Base-by-base conservation (phyloP, 23 red algal genomes). In the Rhodosorus marinus region DNA sequence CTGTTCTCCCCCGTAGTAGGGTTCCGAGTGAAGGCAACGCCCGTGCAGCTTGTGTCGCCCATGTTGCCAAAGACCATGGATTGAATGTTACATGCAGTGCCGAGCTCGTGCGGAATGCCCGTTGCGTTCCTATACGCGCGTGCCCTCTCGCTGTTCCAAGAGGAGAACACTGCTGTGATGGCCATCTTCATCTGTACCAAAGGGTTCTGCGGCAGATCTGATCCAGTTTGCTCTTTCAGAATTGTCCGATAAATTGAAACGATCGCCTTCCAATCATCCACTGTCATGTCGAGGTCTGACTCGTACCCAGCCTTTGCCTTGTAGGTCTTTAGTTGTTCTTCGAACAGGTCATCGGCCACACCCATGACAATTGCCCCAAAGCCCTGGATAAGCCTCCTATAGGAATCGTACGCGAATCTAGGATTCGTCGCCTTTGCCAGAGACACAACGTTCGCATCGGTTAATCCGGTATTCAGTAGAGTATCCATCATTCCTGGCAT, bases 401-500 rank as follows among this genome's bases (percentile, higher is more conserved):
- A 73, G 32, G 56, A 62, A 31, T 73, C 67, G 54, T 73, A 73
- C 22, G 67, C 67, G 29, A 73, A 73, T 21, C 67, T 45, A 21
- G 67, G 67, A 19, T 57, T 47, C 2, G 43, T 48, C 1, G 67
- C 61, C 11, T 59, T 33, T 15, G 67, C 67, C 6, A 73, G 52
- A 20, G 47, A 55, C 24, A 45, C 32, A 0, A 73, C 67, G n/a
- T 55, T 73, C 9, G 33, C 31, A 59, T 73, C 67, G 52, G 61
- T 73, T 24, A 73, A 46, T 2, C 67, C 67, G 24, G 63, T 55
- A 32, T 73, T 73, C 46, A 73, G 67, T 27, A 73, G 56, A 21
- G 67, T 73, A 47, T 73, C 67, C 67, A 73, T 73, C 67, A 73
- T 73, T 35, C 67, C 67, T 3, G 67, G 67, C 67, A 73, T 73